Evolutionary conservation across 768 basidiomycete species (phyloP).

Genomic region (Amanita inopinata): DNA sequence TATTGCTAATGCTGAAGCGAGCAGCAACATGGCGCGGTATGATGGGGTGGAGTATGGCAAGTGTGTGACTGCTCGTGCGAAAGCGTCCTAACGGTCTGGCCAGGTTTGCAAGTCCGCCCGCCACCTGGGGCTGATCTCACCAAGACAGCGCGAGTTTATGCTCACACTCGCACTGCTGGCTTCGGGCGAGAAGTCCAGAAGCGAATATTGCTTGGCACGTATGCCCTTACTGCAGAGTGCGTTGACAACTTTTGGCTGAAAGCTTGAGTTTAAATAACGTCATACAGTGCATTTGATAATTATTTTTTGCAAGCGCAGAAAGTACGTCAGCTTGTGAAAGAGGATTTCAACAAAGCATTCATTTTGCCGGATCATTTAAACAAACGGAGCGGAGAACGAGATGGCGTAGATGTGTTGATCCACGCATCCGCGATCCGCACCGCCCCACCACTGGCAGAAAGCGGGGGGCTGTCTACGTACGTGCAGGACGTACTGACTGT

Average conservation of each 20-base stretch:
- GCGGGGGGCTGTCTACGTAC: constrained; percentile 44
- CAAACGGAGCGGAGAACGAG: neutral
- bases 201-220: constrained; percentile 82
- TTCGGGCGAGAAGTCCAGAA: constrained; percentile 84
- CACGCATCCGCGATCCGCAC: constrained; percentile 85
- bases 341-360: constrained; percentile 71
- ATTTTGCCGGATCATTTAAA: constrained; percentile 39
- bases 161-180: constrained; percentile 52
- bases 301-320: constrained; percentile 91
- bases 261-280: constrained; percentile 1
- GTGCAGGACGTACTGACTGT: constrained; percentile 90
- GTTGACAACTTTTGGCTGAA: constrained; percentile 17
- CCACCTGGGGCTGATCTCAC: constrained; percentile 30
- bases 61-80: constrained; percentile 1
- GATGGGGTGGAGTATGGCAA: constrained; percentile 82
- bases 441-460: constrained; percentile 49
- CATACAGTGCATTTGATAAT: constrained; percentile 84
- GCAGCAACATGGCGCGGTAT: constrained; percentile 84
- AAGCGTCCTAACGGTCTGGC: neutral
- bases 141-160: constrained; percentile 50
- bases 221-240: constrained; percentile 87
- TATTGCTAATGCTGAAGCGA: constrained; percentile 89
- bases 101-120: constrained; percentile 45
- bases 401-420: constrained; percentile 68
- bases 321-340: constrained; percentile 58